A percentile compares a stretch with the other conserved stretches of the same genome.
phyloP scores from a whole-genome alignment of 2,329 filamentous ascomycete species.

The Verticillium alfalfae region DNA sequence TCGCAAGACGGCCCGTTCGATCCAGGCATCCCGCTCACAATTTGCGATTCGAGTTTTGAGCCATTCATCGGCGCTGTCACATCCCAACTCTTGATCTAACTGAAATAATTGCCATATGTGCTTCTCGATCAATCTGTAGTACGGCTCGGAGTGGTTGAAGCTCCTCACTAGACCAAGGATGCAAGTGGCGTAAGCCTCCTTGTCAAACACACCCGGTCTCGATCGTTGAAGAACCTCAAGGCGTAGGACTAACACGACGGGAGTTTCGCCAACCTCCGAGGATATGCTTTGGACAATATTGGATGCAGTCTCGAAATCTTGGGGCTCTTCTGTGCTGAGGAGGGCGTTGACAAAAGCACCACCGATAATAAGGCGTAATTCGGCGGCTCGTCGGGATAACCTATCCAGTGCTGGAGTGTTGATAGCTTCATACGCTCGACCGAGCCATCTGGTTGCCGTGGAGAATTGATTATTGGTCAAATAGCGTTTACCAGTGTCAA shows the following conservation, averaged over 20 bases:
- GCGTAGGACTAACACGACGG: slow-evolving; percentile 61
- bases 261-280: slow-evolving; percentile 55
- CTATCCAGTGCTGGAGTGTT: slow-evolving; percentile 47
- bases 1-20: slow-evolving; percentile 64
- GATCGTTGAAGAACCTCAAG: slow-evolving; percentile 57
- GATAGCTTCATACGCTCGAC: slow-evolving; percentile 58
- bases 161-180: slow-evolving; percentile 57
- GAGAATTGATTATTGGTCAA: slow-evolving; percentile 44
- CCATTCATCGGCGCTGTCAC: slow-evolving; percentile 56
- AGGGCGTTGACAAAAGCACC: slow-evolving; percentile 56
- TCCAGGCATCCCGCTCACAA: slow-evolving; percentile 47
- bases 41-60: slow-evolving; percentile 50
- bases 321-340: slow-evolving; percentile 38
- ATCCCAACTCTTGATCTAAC: slow-evolving; percentile 42
- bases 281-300: slow-evolving; percentile 57
- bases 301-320: slow-evolving; percentile 44
- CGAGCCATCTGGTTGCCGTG: slow-evolving; percentile 66
- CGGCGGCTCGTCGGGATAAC: slow-evolving; percentile 53
- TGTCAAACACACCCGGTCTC: slow-evolving; percentile 41
- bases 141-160: slow-evolving; percentile 54
- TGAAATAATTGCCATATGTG: slow-evolving; percentile 61
- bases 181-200: slow-evolving; percentile 41
- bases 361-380: slow-evolving; percentile 61
- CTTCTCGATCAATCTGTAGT: slow-evolving; percentile 61
- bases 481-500: slow-evolving; percentile 64